Evolutionary conservation across 352 stramenopile species (phyloP).

Genomic region (Globisporangium cederbergense): DNA sequence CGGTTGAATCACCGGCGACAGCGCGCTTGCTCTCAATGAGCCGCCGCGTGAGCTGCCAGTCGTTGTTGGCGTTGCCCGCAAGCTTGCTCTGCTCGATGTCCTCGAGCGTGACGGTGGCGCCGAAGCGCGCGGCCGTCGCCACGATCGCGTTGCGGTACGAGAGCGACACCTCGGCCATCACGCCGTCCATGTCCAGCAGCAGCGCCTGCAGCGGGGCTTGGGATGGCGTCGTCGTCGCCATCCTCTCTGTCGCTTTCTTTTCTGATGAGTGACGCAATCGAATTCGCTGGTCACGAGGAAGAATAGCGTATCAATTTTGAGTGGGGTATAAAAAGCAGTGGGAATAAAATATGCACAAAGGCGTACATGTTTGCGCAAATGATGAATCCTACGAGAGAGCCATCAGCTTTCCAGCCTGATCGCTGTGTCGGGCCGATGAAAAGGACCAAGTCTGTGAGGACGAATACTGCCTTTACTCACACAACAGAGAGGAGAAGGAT

Average conservation of each 20-base stretch:
- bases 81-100: conserved; percentile 92
- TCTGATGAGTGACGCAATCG: too few relatives aligned
- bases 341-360: too few relatives aligned
- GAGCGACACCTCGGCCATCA: conserved; percentile 93
- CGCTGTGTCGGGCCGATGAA: too few relatives aligned
- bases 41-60: conserved; percentile 94
- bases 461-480: too few relatives aligned
- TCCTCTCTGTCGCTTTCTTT: background rate
- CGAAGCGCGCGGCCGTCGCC: conserved; percentile 84
- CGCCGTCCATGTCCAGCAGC: conserved; percentile 97
- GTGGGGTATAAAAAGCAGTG: too few relatives aligned
- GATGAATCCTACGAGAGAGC: too few relatives aligned
- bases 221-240: conserved; percentile 7
- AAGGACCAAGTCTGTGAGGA: too few relatives aligned
- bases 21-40: conserved; percentile 58
- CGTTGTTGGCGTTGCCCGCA: conserved; percentile 95
- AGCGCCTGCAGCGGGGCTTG: conserved; percentile 58
- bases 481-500: too few relatives aligned
- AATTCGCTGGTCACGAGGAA: too few relatives aligned
- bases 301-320: too few relatives aligned
- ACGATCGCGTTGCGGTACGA: conserved; percentile 94
- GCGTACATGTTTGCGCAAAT: too few relatives aligned
- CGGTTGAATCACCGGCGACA: conserved; percentile 7
- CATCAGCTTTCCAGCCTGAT: too few relatives aligned
- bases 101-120: conserved; percentile 78